Conservation (phyloP, 768 basidiomycete species). For the Boletus reticulatus region DNA sequence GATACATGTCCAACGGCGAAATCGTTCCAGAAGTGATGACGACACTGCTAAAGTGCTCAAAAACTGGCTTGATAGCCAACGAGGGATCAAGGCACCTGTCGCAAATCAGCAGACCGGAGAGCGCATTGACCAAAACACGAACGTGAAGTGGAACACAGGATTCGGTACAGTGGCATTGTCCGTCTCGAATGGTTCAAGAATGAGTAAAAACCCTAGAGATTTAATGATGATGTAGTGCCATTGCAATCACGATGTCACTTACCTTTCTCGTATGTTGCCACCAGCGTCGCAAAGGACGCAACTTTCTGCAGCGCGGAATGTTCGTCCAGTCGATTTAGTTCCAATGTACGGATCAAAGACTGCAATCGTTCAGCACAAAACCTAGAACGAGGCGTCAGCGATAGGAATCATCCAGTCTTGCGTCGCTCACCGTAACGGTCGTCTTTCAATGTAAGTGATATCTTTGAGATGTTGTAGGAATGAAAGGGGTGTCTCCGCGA, state of each 20-base stretch:
- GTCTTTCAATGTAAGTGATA: constrained; percentile 95
- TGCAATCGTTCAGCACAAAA: constrained; percentile 97
- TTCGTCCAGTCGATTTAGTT: constrained; percentile 88
- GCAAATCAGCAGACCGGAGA: constrained; percentile 1
- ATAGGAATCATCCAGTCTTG: not conserved
- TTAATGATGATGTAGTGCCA: not conserved
- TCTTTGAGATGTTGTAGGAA: constrained; percentile 98
- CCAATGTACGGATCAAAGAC: constrained; percentile 89
- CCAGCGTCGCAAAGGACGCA: constrained; percentile 92
- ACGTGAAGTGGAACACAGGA: constrained; percentile 98
- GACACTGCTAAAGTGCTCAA: constrained; percentile 96
- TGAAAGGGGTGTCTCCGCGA: constrained; percentile 95
- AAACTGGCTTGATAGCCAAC: constrained; percentile 95
- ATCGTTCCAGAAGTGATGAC: constrained; percentile 99
- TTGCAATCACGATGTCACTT: constrained; percentile 4
- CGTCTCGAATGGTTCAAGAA: constrained; percentile 97
- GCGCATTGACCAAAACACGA: constrained; percentile 18
- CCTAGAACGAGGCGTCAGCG: constrained; percentile 38
- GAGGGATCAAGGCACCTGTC: constrained; percentile 94
- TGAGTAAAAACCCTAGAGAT: constrained; percentile 82
- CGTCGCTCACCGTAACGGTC: constrained; percentile 77
- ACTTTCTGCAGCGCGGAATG: constrained; percentile 92
- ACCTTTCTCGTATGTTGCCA: constrained; percentile 98
- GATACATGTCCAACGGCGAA: constrained; percentile 99
- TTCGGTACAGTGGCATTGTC: constrained; percentile 98